These are phyloP conservation scores for Lecanicillium sp. DNA, from an alignment of 2,329 filamentous ascomycete species.

Conservation along the genomic window DNA sequence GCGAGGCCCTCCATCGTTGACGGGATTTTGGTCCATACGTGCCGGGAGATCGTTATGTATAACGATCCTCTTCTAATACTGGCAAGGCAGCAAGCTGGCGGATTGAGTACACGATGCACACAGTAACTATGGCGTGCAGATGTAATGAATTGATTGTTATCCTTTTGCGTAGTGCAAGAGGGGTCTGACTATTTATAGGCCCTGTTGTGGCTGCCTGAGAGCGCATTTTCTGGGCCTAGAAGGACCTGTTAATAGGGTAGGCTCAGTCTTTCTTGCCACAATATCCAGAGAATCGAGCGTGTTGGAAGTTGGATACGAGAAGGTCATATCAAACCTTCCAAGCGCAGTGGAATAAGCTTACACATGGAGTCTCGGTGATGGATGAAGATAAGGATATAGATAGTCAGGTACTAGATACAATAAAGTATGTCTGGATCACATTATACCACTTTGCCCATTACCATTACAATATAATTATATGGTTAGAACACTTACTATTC, in stretches of 20 bases:
- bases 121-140: too few species aligned
- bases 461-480: background rate
- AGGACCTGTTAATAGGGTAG: constrained; percentile 5
- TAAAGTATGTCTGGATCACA: background rate
- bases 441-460: background rate
- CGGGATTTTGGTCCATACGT: too few species aligned
- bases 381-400: constrained; percentile 6
- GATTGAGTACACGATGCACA: too few species aligned
- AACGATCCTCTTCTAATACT: too few species aligned
- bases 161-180: too few species aligned
- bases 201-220: too few species aligned
- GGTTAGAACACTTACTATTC: background rate
- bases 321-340: background rate
- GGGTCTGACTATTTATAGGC: too few species aligned
- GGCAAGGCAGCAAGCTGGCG: too few species aligned
- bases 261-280: background rate
- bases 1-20: too few species aligned
- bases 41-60: too few species aligned
- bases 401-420: constrained; percentile 1
- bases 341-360: background rate
- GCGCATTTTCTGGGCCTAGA: constrained; percentile 4
- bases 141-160: too few species aligned
- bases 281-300: constrained; percentile 5
- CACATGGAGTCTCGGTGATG: constrained; percentile 1
- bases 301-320: background rate